Base-by-base conservation (phyloP, 768 basidiomycete species). In the Dacryopinax spathularia region DNA sequence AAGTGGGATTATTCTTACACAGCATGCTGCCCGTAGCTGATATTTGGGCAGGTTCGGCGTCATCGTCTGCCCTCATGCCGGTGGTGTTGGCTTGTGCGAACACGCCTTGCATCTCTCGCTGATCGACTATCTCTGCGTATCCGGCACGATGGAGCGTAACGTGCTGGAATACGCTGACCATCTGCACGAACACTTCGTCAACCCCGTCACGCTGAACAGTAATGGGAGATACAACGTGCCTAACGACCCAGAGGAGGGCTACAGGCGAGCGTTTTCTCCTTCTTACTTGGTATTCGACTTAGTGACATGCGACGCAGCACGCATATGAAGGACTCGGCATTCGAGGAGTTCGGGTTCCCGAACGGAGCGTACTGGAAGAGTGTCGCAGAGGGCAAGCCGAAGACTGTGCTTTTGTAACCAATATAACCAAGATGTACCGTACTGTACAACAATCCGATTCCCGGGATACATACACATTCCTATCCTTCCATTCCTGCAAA, bases 61-160 rank as follows among this genome's bases (percentile, higher is more conserved):
- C 33, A 84, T 87, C 2, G 89, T 93, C 15, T 92, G 90, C 70
- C 94, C 94, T 10, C 94, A 97, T 72, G 93, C 94, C 0, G 94
- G 94, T 36, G 94, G 94, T 66, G 90, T 96, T 37, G 91, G 91
- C 6, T 77, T 95, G 33, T 94, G 93, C 71, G 91, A 95, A 77
- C 89, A 92, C 74, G 90, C 89, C 59, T 90, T 92, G 68, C 88
- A 89, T 69, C 74, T 89, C 60, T 86, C 86, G 86, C 75, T 96
- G 69, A 96, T 97, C 72, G 94, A 98, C 75, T 97, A 94, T 71
- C 89, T 98, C 68, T 84, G 82, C 65, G 79, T 97, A 62, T 94
- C 92, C 0, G 94, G 92, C 1, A 82, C 85, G 20, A 94, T 94
- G 86, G 91, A 94, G 68, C 83, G 89, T 60, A 96, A 97, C 71